Conservation (phyloP, 2,329 filamentous ascomycete species). For the Neofusicoccum cordaticola region DNA sequence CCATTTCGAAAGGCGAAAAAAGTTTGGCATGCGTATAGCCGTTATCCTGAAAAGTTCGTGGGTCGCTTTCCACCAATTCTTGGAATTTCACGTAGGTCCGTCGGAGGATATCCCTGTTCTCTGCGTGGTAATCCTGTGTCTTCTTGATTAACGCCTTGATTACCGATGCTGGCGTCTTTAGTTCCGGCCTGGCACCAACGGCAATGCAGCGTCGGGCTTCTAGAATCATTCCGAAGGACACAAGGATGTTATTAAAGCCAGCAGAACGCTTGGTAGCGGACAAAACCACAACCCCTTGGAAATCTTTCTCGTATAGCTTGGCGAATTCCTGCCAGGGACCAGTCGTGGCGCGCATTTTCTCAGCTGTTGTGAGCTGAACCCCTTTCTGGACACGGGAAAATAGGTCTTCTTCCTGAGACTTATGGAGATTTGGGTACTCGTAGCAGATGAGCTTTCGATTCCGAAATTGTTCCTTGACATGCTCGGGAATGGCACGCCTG, state of each 20-base stretch:
- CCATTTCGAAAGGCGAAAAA: constrained; percentile 38
- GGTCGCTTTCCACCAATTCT: constrained; percentile 27
- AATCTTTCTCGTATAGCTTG: constrained; percentile 43
- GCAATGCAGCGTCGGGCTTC: constrained; percentile 29
- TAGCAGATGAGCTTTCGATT: constrained; percentile 42
- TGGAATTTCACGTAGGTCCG: constrained; percentile 32
- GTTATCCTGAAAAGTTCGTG: constrained; percentile 30
- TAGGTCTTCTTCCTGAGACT: constrained; percentile 47
- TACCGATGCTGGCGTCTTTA: constrained; percentile 24
- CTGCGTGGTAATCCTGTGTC: constrained; percentile 26
- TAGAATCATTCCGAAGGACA: constrained; percentile 38
- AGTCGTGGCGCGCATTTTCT: constrained; percentile 46
- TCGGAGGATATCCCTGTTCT: constrained; percentile 31
- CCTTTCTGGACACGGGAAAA: constrained; percentile 50
- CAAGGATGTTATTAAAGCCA: constrained; percentile 34
- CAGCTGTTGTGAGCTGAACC: constrained; percentile 43
- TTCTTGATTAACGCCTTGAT: constrained; percentile 30
- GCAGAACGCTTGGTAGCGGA: constrained; percentile 29
- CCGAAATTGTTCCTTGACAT: constrained; percentile 38
- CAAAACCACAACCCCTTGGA: constrained; percentile 36
- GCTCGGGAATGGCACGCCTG: constrained; percentile 33
- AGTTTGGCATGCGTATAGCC: constrained; percentile 27
- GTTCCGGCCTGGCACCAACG: constrained; percentile 24
- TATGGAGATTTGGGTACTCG: constrained; percentile 41
- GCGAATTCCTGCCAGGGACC: constrained; percentile 48